These are phyloP conservation scores for Dissophora globulifera DNA, from an alignment of 192 early-diverging fungal species.

Conservation along the genomic window DNA sequence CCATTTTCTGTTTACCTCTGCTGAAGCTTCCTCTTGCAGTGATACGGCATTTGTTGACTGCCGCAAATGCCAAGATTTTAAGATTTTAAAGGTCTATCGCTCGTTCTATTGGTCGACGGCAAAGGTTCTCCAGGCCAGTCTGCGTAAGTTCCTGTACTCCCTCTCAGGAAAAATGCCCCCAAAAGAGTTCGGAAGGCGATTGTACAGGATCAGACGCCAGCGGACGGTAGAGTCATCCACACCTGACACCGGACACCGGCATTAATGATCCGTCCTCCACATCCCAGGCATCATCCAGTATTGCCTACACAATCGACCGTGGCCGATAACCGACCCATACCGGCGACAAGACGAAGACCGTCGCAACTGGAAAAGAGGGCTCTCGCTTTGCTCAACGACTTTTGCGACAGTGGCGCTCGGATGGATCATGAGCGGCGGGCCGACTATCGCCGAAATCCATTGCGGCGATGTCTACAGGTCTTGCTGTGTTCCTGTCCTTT, in stretches of 20 bases:
- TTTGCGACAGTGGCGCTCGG: slow-evolving; percentile 4
- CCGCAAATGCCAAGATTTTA: too few relatives aligned
- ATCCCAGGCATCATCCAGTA: slow-evolving; percentile 6
- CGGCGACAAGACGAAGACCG: slow-evolving; percentile 15
- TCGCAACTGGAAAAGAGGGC: slow-evolving; percentile 16
- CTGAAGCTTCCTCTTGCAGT: too few relatives aligned
- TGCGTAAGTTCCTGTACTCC: slow-evolving; percentile 42
- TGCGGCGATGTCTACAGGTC: not conserved
- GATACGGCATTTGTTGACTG: too few relatives aligned
- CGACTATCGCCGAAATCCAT: too few relatives aligned
- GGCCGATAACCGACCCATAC: slow-evolving; percentile 20
- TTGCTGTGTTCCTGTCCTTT: not conserved
- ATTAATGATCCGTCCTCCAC: slow-evolving; percentile 9
- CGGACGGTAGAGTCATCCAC: slow-evolving; percentile 17
- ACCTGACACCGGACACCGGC: too few relatives aligned
- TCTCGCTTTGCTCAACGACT: slow-evolving; percentile 5
- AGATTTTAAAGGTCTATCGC: too few relatives aligned
- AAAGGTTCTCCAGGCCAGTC: too few relatives aligned
- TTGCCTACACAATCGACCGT: slow-evolving; percentile 1
- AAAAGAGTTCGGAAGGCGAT: too few relatives aligned
- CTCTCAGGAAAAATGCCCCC: too few relatives aligned
- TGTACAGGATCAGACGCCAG: slow-evolving; percentile 43
- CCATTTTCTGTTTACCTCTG: too few relatives aligned
- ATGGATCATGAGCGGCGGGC: too few relatives aligned
- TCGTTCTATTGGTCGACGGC: too few relatives aligned